Evolutionary conservation across 805 yeast genomes (phyloP).

Genomic region (Lipomyces sp.): DNA sequence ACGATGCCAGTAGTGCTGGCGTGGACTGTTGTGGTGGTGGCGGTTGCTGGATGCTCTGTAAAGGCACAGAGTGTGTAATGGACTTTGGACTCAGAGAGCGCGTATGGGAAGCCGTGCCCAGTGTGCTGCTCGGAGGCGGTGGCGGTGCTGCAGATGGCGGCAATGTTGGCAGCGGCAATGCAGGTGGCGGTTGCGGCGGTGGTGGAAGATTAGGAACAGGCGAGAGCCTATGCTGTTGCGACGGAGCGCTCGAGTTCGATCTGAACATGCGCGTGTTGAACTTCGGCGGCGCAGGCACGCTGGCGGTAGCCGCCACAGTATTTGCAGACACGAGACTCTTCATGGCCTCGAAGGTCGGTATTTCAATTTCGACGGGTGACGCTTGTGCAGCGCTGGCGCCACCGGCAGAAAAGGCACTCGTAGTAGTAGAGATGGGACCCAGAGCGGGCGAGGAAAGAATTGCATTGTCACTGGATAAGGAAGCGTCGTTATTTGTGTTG

Average conservation of each 20-base stretch:
- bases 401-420: slow-evolving; percentile 8
- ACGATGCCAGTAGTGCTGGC: slow-evolving; percentile 1
- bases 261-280: slow-evolving; percentile 33
- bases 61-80: neutral
- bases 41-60: neutral
- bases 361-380: slow-evolving; percentile 33
- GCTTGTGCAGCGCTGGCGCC: slow-evolving; percentile 8
- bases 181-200: slow-evolving; percentile 3
- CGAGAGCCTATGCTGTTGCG: slow-evolving; percentile 5
- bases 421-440: too few species aligned
- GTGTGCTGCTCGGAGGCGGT: too few species aligned
- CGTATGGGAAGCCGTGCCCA: neutral
- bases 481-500: slow-evolving; percentile 9
- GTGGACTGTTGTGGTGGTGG: neutral
- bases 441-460: slow-evolving; percentile 6
- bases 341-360: slow-evolving; percentile 34
- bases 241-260: slow-evolving; percentile 21
- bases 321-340: slow-evolving; percentile 24
- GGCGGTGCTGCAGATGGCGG: neutral
- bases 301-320: slow-evolving; percentile 27
- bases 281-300: slow-evolving; percentile 25
- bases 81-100: slow-evolving; percentile 2
- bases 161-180: neutral
- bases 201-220: slow-evolving; percentile 10
- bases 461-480: slow-evolving; percentile 8